phyloP scores from a whole-genome alignment of 305 asterid species.

The Fraxinus latifolia region DNA sequence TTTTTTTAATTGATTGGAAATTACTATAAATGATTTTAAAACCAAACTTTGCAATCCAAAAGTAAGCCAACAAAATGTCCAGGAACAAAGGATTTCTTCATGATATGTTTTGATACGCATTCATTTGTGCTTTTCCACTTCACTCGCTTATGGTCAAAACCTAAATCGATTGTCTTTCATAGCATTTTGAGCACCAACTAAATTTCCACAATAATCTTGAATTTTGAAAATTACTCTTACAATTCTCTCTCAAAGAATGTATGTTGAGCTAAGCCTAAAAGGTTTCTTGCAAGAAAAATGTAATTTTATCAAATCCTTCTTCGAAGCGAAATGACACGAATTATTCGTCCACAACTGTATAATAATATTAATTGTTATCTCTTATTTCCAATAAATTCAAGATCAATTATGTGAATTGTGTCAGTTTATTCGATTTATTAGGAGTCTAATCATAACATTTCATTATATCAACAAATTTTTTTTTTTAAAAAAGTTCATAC shows the following conservation, averaged over 20 bases:
- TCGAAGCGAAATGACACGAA: not conserved
- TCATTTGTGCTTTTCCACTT: conserved; percentile 28
- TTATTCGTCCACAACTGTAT: not conserved
- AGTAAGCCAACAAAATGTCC: conserved; percentile 35
- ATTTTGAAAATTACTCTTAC: not conserved
- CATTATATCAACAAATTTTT: too few relatives aligned
- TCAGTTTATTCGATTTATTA: not conserved
- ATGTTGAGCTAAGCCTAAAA: not conserved
- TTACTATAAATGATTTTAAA: conserved; percentile 16
- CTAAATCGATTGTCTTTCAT: conserved; percentile 21
- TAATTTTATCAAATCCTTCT: not conserved
- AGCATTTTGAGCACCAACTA: conserved; percentile 13
- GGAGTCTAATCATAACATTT: not conserved
- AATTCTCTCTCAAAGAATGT: not conserved
- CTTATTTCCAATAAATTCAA: not conserved
- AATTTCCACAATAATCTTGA: not conserved
- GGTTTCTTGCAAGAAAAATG: not conserved
- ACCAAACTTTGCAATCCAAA: conserved; percentile 24
- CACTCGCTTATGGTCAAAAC: conserved; percentile 26
- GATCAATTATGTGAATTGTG: not conserved
- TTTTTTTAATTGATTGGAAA: conserved; percentile 14
- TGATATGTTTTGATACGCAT: conserved; percentile 9
- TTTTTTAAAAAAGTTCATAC: not conserved
- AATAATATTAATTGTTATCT: not conserved
- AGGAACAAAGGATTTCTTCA: conserved; percentile 18